Conservation (phyloP, 2,329 filamentous ascomycete genomes). For the Fusarium caatingaense region DNA sequence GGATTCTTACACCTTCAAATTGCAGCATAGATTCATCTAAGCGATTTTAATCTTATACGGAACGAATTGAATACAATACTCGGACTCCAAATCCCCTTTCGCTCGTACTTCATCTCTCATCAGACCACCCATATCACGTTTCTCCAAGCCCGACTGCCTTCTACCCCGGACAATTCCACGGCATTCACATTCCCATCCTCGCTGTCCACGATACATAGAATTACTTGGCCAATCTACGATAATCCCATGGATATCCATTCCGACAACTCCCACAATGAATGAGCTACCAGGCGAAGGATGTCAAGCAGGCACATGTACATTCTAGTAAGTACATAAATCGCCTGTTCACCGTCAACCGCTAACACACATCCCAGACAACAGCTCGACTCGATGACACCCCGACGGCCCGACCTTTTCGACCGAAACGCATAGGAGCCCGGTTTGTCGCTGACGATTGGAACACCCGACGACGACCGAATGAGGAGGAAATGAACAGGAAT, state of each 20-base stretch:
- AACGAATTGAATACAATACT: too few species aligned
- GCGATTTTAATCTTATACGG: too few species aligned
- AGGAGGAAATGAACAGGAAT: background rate
- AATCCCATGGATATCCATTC: background rate
- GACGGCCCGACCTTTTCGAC: too few species aligned
- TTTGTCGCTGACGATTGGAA: too few species aligned
- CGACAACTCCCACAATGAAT: background rate
- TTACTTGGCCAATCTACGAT: background rate
- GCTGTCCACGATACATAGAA: background rate
- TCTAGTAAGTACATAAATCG: background rate
- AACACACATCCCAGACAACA: background rate
- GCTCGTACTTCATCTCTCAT: background rate
- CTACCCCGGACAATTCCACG: background rate
- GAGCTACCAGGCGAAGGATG: background rate
- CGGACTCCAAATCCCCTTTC: background rate
- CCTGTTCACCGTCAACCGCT: accelerated
- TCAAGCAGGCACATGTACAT: background rate
- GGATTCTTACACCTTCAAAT: background rate
- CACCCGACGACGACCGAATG: background rate
- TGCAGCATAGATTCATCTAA: background rate
- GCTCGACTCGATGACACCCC: background rate
- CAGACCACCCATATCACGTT: background rate
- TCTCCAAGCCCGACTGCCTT: background rate
- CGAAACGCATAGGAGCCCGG: too few species aligned
- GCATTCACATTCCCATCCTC: accelerated